Evolutionary conservation across 1,284 basidiomycete genomes (phyloP).

Genomic region (Kwoniella shivajii): DNA sequence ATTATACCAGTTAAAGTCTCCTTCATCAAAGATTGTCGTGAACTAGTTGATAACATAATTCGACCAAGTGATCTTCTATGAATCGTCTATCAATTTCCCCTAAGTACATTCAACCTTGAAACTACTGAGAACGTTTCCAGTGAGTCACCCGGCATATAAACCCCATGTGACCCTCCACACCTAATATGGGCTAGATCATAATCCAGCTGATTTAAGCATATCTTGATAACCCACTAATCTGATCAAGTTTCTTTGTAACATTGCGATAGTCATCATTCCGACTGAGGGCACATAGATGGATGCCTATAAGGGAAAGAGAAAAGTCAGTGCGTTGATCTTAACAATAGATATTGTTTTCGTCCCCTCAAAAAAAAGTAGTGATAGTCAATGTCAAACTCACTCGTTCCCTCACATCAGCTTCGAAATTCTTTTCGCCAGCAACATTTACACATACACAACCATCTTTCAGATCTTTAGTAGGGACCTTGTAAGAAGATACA

Average conservation of each 20-base stretch:
- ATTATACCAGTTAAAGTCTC: too few relatives aligned
- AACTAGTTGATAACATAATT: too few relatives aligned
- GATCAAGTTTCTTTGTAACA: constrained; percentile 91
- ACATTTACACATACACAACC: constrained; percentile 93
- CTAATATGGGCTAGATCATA: background rate
- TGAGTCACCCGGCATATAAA: too few relatives aligned
- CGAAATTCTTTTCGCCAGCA: constrained; percentile 95
- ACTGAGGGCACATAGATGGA: constrained; percentile 91
- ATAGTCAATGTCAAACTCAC: constrained; percentile 55
- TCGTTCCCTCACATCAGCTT: constrained; percentile 86
- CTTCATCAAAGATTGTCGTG: too few relatives aligned
- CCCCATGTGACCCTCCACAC: background rate
- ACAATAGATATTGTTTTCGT: background rate
- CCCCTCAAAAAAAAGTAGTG: background rate
- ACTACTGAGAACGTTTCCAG: background rate
- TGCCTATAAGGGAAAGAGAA: constrained; percentile 60
- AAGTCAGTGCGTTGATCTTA: background rate
- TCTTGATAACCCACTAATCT: constrained; percentile 70
- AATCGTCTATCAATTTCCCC: too few relatives aligned
- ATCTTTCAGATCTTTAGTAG: constrained; percentile 85
- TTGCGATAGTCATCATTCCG: constrained; percentile 94
- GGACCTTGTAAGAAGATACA: constrained; percentile 81
- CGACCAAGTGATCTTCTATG: too few relatives aligned
- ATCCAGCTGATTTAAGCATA: constrained; percentile 38
- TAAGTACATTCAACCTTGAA: too few relatives aligned